Evolutionary conservation across 176 grass and related monocot genomes (phyloP).

Genomic region (Thalia dealbata): DNA sequence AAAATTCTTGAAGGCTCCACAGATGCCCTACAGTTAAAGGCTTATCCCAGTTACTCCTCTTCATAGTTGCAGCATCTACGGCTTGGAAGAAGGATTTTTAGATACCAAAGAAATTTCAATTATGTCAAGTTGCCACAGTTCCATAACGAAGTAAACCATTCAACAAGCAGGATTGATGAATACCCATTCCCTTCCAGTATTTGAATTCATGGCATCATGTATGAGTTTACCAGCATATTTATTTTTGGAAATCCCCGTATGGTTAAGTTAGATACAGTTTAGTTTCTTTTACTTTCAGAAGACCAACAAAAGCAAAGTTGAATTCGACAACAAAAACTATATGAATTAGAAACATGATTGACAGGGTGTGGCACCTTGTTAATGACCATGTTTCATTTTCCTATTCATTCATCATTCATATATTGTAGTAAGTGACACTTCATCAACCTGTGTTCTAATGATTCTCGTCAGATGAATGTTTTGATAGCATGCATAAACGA

Average conservation of each 20-base stretch:
- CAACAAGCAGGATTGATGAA: no score
- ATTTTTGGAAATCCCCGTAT: no score
- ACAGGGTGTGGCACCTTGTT: no score
- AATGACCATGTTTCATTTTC: not conserved
- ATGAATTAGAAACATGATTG: not conserved
- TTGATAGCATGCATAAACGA: not conserved
- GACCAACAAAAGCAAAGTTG: not conserved
- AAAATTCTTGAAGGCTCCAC: not conserved
- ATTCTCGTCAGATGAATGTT: not conserved
- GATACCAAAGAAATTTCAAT: no score
- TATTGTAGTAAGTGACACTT: not conserved
- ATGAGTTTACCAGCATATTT: no score
- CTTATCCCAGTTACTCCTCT: not conserved
- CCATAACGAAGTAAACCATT: no score
- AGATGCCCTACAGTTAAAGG: not conserved
- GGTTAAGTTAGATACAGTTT: no score
- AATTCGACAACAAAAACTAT: not conserved
- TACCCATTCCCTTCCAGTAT: no score
- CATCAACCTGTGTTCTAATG: not conserved
- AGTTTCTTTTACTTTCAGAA: no score
- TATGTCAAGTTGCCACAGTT: not conserved
- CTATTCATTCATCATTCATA: not conserved
- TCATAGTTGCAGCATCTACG: not conserved
- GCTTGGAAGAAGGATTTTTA: not conserved
- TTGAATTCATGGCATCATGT: no score